A percentile compares a stretch with the other conserved stretches of the same genome.
Conservation (phyloP, 495 filamentous ascomycete genomes). For the Neurospora discreta region DNA sequence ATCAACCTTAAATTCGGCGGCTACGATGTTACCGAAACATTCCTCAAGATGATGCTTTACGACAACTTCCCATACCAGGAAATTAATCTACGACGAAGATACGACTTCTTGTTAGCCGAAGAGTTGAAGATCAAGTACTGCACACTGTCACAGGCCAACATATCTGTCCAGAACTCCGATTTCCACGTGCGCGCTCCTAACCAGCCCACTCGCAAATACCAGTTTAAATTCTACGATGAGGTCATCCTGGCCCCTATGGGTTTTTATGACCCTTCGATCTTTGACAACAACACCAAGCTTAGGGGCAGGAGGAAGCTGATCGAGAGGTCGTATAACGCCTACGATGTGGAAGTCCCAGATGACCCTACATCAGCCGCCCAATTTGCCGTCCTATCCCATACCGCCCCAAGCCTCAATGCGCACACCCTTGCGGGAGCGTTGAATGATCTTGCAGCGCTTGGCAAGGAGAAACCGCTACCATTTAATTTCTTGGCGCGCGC, state of each 20-base stretch:
- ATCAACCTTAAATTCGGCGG: constrained; percentile 93
- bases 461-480: constrained; percentile 40
- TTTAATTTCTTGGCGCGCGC: constrained; percentile 45
- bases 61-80: constrained; percentile 90
- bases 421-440: constrained; percentile 27
- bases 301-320: constrained; percentile 65
- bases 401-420: constrained; percentile 47
- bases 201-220: constrained; percentile 80
- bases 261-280: constrained; percentile 76
- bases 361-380: constrained; percentile 84
- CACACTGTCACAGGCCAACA: constrained; percentile 73
- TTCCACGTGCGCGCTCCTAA: constrained; percentile 84
- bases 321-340: constrained; percentile 79
- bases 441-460: constrained; percentile 36
- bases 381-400: constrained; percentile 57
- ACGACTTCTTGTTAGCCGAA: constrained; percentile 88
- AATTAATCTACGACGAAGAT: constrained; percentile 79
- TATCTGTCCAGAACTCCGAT: constrained; percentile 68
- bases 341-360: constrained; percentile 73
- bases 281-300: constrained; percentile 72
- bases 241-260: constrained; percentile 83
- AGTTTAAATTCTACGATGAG: constrained; percentile 93
- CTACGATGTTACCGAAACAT: constrained; percentile 82
- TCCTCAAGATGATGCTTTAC: constrained; percentile 93
- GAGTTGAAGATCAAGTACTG: constrained; percentile 87